Percentiles rank a stretch among this genome's conserved stretches.
phyloP scores from a whole-genome alignment of 75 land plant genomes.

The Sequoia sempervirens region DNA sequence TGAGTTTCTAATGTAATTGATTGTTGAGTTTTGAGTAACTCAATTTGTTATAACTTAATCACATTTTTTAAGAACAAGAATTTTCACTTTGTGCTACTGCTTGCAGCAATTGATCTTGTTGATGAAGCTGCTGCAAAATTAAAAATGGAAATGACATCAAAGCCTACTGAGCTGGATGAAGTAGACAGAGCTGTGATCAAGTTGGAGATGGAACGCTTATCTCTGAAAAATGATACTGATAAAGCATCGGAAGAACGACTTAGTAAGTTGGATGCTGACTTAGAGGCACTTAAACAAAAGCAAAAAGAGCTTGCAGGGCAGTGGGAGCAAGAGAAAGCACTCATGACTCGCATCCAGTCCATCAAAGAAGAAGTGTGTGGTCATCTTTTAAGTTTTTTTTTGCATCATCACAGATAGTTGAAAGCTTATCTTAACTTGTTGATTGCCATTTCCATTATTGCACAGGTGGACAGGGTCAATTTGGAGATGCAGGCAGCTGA shows the following conservation, averaged over 20 bases:
- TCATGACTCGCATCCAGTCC: slow-evolving; percentile 66
- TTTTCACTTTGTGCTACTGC: neutral
- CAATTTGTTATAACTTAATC: neutral
- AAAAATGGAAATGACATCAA: slow-evolving; percentile 86
- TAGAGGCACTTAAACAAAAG: slow-evolving; percentile 50
- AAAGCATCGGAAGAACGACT: slow-evolving; percentile 72
- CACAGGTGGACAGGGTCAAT: slow-evolving; percentile 47
- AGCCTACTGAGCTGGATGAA: slow-evolving; percentile 78
- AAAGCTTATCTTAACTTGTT: slow-evolving; percentile 3
- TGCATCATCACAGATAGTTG: neutral
- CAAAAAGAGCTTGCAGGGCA: slow-evolving; percentile 63
- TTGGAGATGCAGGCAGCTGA: slow-evolving; percentile 54
- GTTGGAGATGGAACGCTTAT: slow-evolving; percentile 82
- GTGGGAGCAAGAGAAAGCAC: slow-evolving; percentile 66
- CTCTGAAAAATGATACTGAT: slow-evolving; percentile 72
- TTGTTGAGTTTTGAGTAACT: neutral
- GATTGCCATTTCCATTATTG: neutral
- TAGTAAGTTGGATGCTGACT: slow-evolving; percentile 61
- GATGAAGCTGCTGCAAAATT: slow-evolving; percentile 92
- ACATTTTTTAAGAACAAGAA: neutral
- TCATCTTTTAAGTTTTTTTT: neutral
- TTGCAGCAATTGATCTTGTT: slow-evolving; percentile 79
- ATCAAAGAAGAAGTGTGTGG: slow-evolving; percentile 78
- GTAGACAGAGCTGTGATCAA: slow-evolving; percentile 66
- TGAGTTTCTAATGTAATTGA: neutral